Conservation (phyloP, 1,139 yeast species). For the Zygoascus hellenicus region DNA sequence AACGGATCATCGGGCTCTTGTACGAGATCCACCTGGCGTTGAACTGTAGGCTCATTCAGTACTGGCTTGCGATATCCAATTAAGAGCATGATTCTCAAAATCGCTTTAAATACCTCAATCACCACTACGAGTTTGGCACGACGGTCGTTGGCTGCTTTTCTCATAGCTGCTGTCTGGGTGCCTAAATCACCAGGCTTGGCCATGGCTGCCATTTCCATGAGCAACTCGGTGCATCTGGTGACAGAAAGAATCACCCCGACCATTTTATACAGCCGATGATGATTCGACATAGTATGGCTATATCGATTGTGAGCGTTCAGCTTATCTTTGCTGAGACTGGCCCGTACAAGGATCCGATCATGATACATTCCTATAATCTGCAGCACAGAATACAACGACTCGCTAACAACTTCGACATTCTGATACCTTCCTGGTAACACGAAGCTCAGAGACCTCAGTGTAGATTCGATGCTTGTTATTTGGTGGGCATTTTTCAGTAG, state of each 20-base stretch:
- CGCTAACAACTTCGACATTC: constrained; percentile 37
- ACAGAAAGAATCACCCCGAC: constrained; percentile 32
- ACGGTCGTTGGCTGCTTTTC: background rate
- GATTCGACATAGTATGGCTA: constrained; percentile 27
- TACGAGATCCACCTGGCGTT: constrained; percentile 32
- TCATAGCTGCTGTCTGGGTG: constrained; percentile 15
- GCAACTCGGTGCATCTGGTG: constrained; percentile 34
- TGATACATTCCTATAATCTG: constrained; percentile 38
- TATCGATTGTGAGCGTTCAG: constrained; percentile 33
- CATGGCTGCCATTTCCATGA: constrained; percentile 36
- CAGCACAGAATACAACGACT: constrained; percentile 32
- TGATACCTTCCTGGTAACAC: constrained; percentile 39
- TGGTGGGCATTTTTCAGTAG: constrained; percentile 36
- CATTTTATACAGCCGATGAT: constrained; percentile 26
- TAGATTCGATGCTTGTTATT: constrained; percentile 36
- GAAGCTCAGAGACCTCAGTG: constrained; percentile 35
- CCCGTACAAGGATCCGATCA: constrained; percentile 33
- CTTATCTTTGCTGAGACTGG: constrained; percentile 19
- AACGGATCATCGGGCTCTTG: background rate
- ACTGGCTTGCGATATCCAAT: constrained; percentile 29
- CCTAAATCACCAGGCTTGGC: constrained; percentile 21
- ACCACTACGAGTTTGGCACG: constrained; percentile 33
- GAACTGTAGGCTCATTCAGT: constrained; percentile 33
- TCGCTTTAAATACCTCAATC: constrained; percentile 34
- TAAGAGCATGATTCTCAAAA: constrained; percentile 31